Percentiles rank a stretch among this genome's conserved stretches.
Evolutionary conservation across 306 rosid species (phyloP).

Genomic region (Rosa chinensis): DNA sequence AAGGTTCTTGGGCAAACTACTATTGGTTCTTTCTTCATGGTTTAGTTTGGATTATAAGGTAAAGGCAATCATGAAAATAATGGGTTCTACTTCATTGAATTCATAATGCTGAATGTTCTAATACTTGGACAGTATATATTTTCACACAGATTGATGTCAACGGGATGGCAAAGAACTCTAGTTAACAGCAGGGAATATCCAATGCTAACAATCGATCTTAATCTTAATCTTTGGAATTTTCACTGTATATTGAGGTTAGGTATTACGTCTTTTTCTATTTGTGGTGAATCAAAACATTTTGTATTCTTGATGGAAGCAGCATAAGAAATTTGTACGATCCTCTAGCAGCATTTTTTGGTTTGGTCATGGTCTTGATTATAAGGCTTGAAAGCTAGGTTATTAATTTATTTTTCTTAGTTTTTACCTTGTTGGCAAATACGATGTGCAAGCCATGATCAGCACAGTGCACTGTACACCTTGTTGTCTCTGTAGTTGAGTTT

Average conservation of each 20-base stretch:
- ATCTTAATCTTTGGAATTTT: conserved; percentile 1
- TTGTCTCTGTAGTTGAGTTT: background rate
- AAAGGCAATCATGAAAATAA: conserved; percentile 2
- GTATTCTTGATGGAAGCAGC: background rate
- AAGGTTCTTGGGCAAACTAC: conserved; percentile 97
- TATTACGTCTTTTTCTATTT: background rate
- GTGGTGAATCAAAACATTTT: background rate
- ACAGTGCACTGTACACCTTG: background rate
- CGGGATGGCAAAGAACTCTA: background rate
- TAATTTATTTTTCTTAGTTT: background rate
- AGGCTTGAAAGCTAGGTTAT: background rate
- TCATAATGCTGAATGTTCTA: conserved; percentile 3
- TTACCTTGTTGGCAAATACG: background rate
- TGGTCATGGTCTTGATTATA: background rate
- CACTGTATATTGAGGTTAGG: conserved; percentile 12
- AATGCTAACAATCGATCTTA: background rate
- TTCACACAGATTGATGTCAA: background rate
- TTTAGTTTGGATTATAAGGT: conserved; percentile 47
- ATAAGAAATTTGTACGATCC: background rate
- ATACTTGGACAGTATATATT: background rate
- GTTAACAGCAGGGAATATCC: conserved; percentile 4
- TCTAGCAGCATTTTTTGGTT: background rate
- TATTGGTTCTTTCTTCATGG: conserved; percentile 78
- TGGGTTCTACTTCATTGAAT: background rate
- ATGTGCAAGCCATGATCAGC: background rate